Conservation (phyloP, 1,284 basidiomycete species). For the Hymenochaete sp. region DNA sequence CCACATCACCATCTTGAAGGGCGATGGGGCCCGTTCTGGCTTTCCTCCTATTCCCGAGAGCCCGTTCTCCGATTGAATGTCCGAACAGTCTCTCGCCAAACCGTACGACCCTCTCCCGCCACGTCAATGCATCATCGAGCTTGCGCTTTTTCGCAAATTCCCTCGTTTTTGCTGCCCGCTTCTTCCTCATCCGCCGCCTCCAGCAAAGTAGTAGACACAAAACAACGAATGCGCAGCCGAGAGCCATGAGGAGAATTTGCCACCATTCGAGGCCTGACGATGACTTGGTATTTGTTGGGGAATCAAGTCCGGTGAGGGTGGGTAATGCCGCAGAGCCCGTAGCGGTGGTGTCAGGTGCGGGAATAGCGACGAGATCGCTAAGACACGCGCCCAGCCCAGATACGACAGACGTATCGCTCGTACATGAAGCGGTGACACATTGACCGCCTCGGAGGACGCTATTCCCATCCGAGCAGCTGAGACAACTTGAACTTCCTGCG, state of each 20-base stretch:
- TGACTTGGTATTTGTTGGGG: conserved; percentile 31
- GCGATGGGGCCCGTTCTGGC: conserved; percentile 28
- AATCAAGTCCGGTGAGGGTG: conserved; percentile 43
- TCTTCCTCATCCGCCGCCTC: conserved; percentile 58
- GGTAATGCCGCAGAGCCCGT: conserved; percentile 39
- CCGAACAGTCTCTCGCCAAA: conserved; percentile 54
- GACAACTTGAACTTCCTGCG: conserved; percentile 52
- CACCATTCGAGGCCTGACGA: conserved; percentile 55
- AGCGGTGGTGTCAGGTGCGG: conserved; percentile 35
- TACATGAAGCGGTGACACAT: conserved; percentile 56
- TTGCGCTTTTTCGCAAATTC: conserved; percentile 55
- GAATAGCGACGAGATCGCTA: conserved; percentile 54
- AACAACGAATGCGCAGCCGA: conserved; percentile 73
- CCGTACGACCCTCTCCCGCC: conserved; percentile 46
- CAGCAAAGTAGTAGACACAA: conserved; percentile 54
- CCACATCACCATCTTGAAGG: conserved; percentile 2
- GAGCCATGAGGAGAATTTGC: conserved; percentile 73
- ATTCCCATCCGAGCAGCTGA: conserved; percentile 59
- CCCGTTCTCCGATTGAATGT: conserved; percentile 28
- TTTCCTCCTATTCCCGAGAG: conserved; percentile 22
- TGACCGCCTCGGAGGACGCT: conserved; percentile 55
- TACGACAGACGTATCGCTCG: conserved; percentile 43
- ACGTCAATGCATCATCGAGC: conserved; percentile 37
- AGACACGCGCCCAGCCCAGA: conserved; percentile 70
- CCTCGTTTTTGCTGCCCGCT: conserved; percentile 54